phyloP scores from a whole-genome alignment of 129 eudicot genomes.

The Saposhnikovia divaricata region DNA sequence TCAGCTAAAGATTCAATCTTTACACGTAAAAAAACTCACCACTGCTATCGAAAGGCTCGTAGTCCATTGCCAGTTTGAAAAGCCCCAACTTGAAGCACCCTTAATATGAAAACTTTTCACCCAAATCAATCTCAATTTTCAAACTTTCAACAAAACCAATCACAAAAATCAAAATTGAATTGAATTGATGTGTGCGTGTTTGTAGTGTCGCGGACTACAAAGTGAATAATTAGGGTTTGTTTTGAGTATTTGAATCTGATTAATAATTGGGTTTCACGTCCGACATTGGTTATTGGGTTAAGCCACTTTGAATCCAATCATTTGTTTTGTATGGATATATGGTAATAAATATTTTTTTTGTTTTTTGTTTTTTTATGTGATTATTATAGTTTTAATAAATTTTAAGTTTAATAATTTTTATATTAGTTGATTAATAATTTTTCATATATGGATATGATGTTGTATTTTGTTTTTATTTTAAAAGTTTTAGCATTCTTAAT shows the following conservation, averaged over 20 bases:
- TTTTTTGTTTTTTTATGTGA: too few relatives aligned
- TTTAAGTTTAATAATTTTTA: too few relatives aligned
- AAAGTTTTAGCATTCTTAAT: too few relatives aligned
- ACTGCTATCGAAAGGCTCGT: constrained; percentile 68
- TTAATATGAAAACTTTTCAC: not conserved
- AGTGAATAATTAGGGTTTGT: constrained; percentile 11
- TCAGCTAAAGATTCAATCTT: constrained; percentile 13
- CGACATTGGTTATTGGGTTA: constrained; percentile 9
- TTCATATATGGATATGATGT: too few relatives aligned
- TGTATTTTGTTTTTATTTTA: too few relatives aligned
- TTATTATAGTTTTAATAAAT: too few relatives aligned
- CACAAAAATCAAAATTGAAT: constrained; percentile 11
- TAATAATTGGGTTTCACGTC: constrained; percentile 24
- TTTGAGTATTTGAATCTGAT: constrained; percentile 7
- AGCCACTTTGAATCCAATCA: not conserved
- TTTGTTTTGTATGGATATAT: not conserved
- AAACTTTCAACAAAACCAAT: not conserved
- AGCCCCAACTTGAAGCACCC: constrained; percentile 3
- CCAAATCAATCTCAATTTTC: constrained; percentile 14
- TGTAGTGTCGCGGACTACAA: constrained; percentile 41
- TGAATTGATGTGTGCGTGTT: constrained; percentile 8
- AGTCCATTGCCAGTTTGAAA: constrained; percentile 73
- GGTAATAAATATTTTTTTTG: not conserved
- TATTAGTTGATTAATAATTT: too few relatives aligned
- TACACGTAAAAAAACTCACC: constrained; percentile 34